Evolutionary conservation across 1,284 basidiomycete genomes (phyloP).

Genomic region (Ustilago bromivora): DNA sequence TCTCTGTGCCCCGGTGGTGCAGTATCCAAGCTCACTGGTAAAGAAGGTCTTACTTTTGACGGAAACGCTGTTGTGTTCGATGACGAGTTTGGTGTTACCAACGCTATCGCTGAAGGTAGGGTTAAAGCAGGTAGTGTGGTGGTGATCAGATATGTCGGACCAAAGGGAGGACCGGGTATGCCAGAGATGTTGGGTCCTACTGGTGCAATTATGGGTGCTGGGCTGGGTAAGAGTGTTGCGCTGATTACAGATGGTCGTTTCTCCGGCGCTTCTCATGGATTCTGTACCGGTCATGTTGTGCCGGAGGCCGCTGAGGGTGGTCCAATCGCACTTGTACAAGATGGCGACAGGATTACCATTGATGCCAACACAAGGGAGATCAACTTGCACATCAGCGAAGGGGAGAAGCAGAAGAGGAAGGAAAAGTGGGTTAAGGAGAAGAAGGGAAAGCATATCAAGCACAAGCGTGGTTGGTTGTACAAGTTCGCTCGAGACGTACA

Average conservation of each 20-base stretch:
- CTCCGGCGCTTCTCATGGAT: conserved; percentile 80
- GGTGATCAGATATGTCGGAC: conserved; percentile 87
- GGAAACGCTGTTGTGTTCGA: conserved; percentile 78
- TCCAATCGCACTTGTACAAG: conserved; percentile 86
- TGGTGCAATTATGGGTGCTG: conserved; percentile 77
- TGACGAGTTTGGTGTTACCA: conserved; percentile 84
- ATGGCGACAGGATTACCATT: conserved; percentile 86
- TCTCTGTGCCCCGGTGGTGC: conserved; percentile 90
- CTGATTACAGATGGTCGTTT: conserved; percentile 97
- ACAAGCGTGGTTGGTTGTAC: conserved; percentile 51
- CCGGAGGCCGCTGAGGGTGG: conserved; percentile 92
- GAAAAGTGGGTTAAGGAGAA: conserved; percentile 44
- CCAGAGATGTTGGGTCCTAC: conserved; percentile 87
- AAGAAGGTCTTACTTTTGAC: conserved; percentile 89
- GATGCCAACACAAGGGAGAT: conserved; percentile 71
- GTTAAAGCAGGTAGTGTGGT: conserved; percentile 91
- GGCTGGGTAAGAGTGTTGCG: conserved; percentile 87
- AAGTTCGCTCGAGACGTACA: conserved; percentile 51
- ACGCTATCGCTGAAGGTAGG: conserved; percentile 82
- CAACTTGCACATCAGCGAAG: conserved; percentile 43
- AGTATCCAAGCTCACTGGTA: conserved; percentile 95
- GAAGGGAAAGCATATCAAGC: conserved; percentile 39
- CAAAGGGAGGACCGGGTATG: conserved; percentile 93
- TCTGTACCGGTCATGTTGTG: conserved; percentile 91
- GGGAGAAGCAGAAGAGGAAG: conserved; percentile 28